Evolutionary conservation across 2,329 filamentous ascomycete genomes (phyloP).

Genomic region (Apiospora hydei): DNA sequence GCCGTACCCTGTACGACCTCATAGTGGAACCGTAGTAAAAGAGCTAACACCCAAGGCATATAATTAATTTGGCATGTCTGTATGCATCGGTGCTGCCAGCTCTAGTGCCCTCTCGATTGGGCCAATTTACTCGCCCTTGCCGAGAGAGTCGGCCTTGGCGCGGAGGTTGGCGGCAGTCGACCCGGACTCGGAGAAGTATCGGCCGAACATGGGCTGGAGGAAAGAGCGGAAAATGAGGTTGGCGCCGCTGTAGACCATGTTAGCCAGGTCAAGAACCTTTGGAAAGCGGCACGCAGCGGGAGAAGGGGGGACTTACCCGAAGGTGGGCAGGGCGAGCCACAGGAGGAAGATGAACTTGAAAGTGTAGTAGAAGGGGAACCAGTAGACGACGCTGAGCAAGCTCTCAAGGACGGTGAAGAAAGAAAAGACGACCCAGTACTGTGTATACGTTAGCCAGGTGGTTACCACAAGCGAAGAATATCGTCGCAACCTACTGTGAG

Average conservation of each 20-base stretch:
- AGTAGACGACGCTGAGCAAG: constrained; percentile 85
- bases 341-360: constrained; percentile 99
- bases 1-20: constrained; percentile 1
- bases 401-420: constrained; percentile 86
- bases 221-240: constrained; percentile 97
- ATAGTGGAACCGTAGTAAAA: constrained; percentile 2
- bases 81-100: constrained; percentile 16
- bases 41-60: constrained; percentile 17
- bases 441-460: constrained; percentile 41
- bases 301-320: constrained; percentile 71
- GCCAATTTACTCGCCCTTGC: constrained; percentile 69
- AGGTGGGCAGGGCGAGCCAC: constrained; percentile 96
- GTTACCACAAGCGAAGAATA: neutral
- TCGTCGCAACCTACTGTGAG: constrained; percentile 64
- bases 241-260: constrained; percentile 71
- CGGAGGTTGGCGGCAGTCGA: constrained; percentile 88
- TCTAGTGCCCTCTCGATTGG: constrained; percentile 5
- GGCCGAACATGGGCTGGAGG: constrained; percentile 87
- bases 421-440: constrained; percentile 90
- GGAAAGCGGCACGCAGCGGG: constrained; percentile 28
- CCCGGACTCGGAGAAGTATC: constrained; percentile 78
- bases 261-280: neutral
- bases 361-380: constrained; percentile 99
- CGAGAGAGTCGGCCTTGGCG: constrained; percentile 81
- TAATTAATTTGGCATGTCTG: constrained; percentile 15